Conservation (phyloP, 768 basidiomycete species). For the Amanita brunnescens region DNA sequence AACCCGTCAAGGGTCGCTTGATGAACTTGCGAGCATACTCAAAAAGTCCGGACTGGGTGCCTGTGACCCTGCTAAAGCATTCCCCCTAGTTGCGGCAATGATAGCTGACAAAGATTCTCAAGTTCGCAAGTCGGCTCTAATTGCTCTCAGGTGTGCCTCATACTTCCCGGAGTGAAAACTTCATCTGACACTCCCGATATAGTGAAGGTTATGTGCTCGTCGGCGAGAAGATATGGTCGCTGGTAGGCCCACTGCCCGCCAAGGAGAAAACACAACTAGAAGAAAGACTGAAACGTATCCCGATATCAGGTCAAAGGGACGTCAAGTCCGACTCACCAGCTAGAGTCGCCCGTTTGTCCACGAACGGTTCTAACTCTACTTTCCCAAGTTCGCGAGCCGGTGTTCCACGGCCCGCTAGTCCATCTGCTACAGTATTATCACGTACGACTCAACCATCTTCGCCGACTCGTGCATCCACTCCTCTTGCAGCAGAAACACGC, state of each 20-base stretch:
- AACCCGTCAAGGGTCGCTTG: conserved; percentile 79
- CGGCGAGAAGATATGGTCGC: conserved; percentile 79
- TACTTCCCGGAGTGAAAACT: conserved; percentile 1
- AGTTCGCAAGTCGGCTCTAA: conserved; percentile 82
- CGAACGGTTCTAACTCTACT: conserved; percentile 10
- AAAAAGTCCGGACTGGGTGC: conserved; percentile 77
- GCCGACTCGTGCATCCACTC: conserved; percentile 36
- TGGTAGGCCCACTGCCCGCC: conserved; percentile 64
- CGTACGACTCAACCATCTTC: conserved; percentile 39
- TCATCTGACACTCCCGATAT: conserved; percentile 10
- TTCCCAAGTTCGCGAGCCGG: conserved; percentile 11
- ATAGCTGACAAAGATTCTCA: conserved; percentile 85
- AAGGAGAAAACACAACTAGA: conserved; percentile 93
- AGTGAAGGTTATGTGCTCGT: conserved; percentile 78
- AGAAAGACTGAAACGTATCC: conserved; percentile 77
- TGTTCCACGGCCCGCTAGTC: conserved; percentile 18
- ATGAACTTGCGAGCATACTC: conserved; percentile 70
- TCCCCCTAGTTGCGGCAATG: conserved; percentile 67
- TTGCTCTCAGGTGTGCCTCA: conserved; percentile 59
- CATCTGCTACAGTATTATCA: conserved; percentile 22
- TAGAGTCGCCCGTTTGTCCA: conserved; percentile 30
- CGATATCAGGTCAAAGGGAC: conserved; percentile 49
- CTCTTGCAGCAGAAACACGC: conserved; percentile 22
- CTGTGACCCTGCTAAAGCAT: conserved; percentile 75
- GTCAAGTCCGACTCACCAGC: conserved; percentile 27